Percentiles rank a stretch among this genome's conserved stretches.
Conservation (phyloP, 768 basidiomycete genomes). For the Mycena galopus region DNA sequence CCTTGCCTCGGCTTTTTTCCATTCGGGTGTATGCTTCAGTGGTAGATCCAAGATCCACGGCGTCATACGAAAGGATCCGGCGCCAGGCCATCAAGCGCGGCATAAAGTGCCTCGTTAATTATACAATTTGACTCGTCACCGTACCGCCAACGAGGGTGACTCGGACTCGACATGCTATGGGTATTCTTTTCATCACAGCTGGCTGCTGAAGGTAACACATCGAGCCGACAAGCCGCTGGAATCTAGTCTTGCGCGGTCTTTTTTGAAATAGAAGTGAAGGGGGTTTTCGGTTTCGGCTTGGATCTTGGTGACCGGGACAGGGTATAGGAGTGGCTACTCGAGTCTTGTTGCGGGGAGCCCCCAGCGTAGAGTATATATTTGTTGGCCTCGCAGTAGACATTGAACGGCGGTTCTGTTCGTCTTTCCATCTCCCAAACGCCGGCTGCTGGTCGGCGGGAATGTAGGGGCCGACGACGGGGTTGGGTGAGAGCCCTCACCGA, state of each 20-base stretch:
- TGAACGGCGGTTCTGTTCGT: too few relatives aligned
- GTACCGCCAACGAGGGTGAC: neutral
- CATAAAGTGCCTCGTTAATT: neutral
- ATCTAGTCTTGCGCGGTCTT: too few relatives aligned
- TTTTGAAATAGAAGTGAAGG: neutral
- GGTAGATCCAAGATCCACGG: constrained; percentile 3
- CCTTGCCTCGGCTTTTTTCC: constrained; percentile 5
- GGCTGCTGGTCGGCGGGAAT: too few relatives aligned
- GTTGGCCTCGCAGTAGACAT: neutral
- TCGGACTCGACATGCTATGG: neutral
- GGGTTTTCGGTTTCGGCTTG: neutral
- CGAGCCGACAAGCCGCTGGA: neutral
- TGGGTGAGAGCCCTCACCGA: too few relatives aligned
- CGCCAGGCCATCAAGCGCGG: neutral
- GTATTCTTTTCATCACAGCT: neutral
- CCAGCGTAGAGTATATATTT: constrained; percentile 15
- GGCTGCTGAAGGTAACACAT: neutral
- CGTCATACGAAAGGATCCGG: neutral
- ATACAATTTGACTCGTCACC: neutral
- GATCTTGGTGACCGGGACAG: constrained; percentile 4
- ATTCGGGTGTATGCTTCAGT: neutral
- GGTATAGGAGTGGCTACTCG: too few relatives aligned
- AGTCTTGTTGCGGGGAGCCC: constrained; percentile 14
- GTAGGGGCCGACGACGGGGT: too few relatives aligned
- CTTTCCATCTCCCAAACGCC: too few relatives aligned